Base-by-base conservation (phyloP, 345 rosid species). In the Aethionema arabicum region DNA sequence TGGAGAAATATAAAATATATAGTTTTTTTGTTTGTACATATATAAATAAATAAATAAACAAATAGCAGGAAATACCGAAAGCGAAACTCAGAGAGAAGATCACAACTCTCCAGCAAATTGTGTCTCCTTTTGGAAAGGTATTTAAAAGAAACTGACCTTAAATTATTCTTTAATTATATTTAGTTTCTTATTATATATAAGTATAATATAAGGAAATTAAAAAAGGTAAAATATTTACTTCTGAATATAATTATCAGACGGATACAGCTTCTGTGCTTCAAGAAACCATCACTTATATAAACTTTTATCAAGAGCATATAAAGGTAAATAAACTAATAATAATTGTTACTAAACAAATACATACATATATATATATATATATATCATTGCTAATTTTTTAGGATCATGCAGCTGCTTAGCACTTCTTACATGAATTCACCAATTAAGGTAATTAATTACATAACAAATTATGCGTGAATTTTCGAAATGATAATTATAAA, bases 91-190 rank as follows among this genome's bases (percentile, higher is more conserved):
- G 83, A 32, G 96, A 91, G 65, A 87, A 74, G 77, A 83, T 91
- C 79, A 85, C 93, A 6, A 81, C 87, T 76, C 89, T 91, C 65
- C 98, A 91, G 69, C 98, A 91, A 77, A 91, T 91, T 68, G 98
- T 91, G 75, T 85, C 98, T 53, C 98, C 98, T n/a, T 91, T 84
- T 68, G 98, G 98, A 69, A 87, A 85, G 98, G 97, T 90, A 59
- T 21, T 36, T 51, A 57, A 11, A 56, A 51, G 42, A 54, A 9
- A 41, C 33, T 47, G 8, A 60, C 40, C 33, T 44, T 36, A 10
- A 10, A 2, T 49, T 41, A 9, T 32, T 11, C 32, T 2, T 54
- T 29, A 21, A 49, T 41, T 27, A 42, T 32, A 30, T 45, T 16
- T 30, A 29, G 27, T 21, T 21, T 21, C 30, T 29, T 27, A 32